Conservation (phyloP, 768 basidiomycete genomes). For the Lactifluus volemus region DNA sequence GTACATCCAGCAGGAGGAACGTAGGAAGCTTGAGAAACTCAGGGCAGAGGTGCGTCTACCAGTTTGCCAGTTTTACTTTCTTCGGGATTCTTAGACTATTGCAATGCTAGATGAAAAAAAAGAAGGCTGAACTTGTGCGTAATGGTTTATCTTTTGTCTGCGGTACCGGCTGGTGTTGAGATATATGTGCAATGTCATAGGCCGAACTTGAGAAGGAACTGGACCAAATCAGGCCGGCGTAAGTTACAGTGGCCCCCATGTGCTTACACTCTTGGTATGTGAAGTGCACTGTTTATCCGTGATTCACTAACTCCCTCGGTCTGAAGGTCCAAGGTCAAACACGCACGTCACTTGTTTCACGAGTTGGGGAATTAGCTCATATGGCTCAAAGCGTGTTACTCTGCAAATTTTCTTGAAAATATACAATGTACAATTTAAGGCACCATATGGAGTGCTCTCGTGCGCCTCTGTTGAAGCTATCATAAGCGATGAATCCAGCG, state of each 20-base stretch:
- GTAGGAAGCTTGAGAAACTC: constrained; percentile 50
- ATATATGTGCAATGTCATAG: constrained; percentile 11
- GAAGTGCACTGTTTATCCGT: neutral
- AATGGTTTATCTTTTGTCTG: neutral
- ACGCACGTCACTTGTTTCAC: neutral
- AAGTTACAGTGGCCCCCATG: neutral
- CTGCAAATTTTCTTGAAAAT: neutral
- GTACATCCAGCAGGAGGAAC: constrained; percentile 52
- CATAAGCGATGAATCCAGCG: too few species aligned
- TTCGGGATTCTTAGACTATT: neutral
- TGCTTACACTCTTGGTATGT: neutral
- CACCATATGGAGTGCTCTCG: neutral
- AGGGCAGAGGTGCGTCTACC: constrained; percentile 38
- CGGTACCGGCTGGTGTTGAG: neutral
- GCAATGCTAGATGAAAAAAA: constrained; percentile 24
- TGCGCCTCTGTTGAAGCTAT: neutral
- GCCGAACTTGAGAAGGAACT: constrained; percentile 28
- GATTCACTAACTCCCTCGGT: neutral
- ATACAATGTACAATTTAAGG: neutral
- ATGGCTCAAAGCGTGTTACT: neutral
- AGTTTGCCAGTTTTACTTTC: neutral
- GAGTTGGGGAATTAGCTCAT: neutral
- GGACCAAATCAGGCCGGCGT: constrained; percentile 11
- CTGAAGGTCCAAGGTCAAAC: neutral
- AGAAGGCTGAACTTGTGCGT: constrained; percentile 28